A percentile compares a stretch with the other conserved stretches of the same genome.
Evolutionary conservation across 2,329 filamentous ascomycete species (phyloP).

Genomic region (Nigrograna mackinnonii): DNA sequence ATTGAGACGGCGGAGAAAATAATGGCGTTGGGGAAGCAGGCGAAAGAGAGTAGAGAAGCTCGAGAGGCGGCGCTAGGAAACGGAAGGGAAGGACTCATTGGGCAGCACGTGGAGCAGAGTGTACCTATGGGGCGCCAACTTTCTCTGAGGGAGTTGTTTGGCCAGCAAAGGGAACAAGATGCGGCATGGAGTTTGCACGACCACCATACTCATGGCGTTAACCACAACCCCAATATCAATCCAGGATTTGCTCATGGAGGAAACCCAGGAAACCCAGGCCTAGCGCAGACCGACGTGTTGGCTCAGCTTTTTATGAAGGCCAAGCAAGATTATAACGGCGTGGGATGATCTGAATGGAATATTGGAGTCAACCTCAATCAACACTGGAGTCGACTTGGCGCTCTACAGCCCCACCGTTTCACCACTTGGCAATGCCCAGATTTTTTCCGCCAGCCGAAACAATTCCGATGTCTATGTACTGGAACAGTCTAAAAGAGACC

Average conservation of each 20-base stretch:
- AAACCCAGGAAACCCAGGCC: conserved; percentile 16
- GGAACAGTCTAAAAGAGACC: no score
- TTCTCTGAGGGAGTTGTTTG: conserved; percentile 58
- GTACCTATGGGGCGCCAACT: conserved; percentile 57
- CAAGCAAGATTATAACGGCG: conserved; percentile 37
- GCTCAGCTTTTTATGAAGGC: conserved; percentile 40
- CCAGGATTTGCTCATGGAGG: conserved; percentile 17
- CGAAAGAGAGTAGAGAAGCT: conserved; percentile 52
- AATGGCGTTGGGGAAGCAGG: conserved; percentile 57
- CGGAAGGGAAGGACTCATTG: conserved; percentile 12
- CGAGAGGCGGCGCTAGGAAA: conserved; percentile 29
- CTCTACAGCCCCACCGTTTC: no score
- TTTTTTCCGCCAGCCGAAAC: no score
- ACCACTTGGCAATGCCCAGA: no score
- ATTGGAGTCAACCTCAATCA: not conserved
- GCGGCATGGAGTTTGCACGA: conserved; percentile 54
- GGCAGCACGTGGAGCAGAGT: conserved; percentile 39
- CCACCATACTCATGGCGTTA: conserved; percentile 14
- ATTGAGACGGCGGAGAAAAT: conserved; percentile 58
- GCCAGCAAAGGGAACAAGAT: conserved; percentile 57
- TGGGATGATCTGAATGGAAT: conserved; percentile 18
- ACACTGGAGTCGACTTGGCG: no score
- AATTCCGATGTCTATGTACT: no score
- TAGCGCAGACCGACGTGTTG: conserved; percentile 16
- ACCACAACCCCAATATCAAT: conserved; percentile 27